Conservation (phyloP, 176 grass and related monocot species). For the Ensete glaucum region DNA sequence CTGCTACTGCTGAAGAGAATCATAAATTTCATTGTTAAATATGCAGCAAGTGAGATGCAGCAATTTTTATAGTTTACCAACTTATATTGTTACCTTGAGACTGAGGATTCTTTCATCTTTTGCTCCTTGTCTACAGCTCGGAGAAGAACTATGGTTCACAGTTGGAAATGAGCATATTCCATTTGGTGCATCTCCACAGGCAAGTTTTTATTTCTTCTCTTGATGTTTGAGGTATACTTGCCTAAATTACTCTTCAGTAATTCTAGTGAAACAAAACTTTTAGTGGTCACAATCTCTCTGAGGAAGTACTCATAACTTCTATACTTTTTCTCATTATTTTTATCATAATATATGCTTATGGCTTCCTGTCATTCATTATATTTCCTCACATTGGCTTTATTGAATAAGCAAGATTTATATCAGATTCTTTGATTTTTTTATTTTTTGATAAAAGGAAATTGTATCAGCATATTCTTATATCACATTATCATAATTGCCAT, state of each 20-base stretch:
- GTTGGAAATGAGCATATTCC: constrained; percentile 77
- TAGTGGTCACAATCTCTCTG: background rate
- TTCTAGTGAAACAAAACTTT: background rate
- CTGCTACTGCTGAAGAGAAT: background rate
- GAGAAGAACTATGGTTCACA: constrained; percentile 89
- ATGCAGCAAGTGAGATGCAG: background rate
- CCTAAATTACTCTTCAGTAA: background rate
- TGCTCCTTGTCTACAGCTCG: constrained; percentile 55
- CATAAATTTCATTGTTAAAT: background rate
- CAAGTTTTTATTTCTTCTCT: constrained; percentile 3
- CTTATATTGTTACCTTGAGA: background rate
- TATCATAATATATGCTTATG: no score
- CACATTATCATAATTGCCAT: no score
- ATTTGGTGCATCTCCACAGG: constrained; percentile 96
- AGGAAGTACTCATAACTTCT: no score
- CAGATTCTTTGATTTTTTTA: no score
- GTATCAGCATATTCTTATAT: no score
- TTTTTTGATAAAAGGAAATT: no score
- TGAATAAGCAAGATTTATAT: no score
- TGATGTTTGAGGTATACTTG: background rate
- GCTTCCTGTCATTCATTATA: no score
- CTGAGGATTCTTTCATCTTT: background rate
- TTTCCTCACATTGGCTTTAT: no score
- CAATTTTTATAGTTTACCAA: background rate
- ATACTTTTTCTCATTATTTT: background rate